Base-by-base conservation (phyloP, 495 filamentous ascomycete species). In the Bacidia gigantensis region DNA sequence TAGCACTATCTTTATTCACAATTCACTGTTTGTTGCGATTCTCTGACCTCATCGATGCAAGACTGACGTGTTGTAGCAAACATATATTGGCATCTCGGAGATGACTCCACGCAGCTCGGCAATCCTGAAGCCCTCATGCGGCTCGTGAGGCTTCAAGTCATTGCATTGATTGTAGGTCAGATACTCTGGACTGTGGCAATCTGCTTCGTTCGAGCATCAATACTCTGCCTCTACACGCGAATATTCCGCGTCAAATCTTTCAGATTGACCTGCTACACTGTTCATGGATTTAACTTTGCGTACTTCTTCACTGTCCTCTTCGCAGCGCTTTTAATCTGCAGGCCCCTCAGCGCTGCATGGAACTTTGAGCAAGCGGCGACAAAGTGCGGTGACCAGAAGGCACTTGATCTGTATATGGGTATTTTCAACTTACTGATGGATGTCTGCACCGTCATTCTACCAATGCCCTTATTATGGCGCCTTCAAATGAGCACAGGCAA, bases 381-480 rank as follows among this genome's bases (percentile, higher is more conserved):
- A 14, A 44, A 46, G 2, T 69, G 68, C 47, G 54, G 64, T 21
- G 41, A 67, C 40, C 61, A 68, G 39, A 53, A 56, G 20, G 38
- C 49, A 1, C 56, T 67, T n/a, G 66, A 67, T 23, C 61, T 63
- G 1, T 60, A 47, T 18, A 58, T 68, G 0, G 65, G 60, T 14
- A 57, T 65, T 0, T 45, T 62, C 40, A 59, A 70, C 53, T 48
- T 68, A 7, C 5, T 66, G 5, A 59, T 64, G 2, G 71, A 72
- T 42, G 51, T 71, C 25, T 29, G 61, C 48, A 64, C 70, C 22
- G 61, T 69, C n/a, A 48, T 63, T 3, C 58, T 71, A 52, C 73
- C 68, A 11, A 62, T 77, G 62, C 73, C 66, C n/a, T 60, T 70
- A 40, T 59, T 71, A 14, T 67, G 67, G 70, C 51, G 62, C 41